Evolutionary conservation across 495 filamentous ascomycete genomes (phyloP), one percentile per base, ranked within the genome.

Genomic region (Neurospora sp.): DNA sequence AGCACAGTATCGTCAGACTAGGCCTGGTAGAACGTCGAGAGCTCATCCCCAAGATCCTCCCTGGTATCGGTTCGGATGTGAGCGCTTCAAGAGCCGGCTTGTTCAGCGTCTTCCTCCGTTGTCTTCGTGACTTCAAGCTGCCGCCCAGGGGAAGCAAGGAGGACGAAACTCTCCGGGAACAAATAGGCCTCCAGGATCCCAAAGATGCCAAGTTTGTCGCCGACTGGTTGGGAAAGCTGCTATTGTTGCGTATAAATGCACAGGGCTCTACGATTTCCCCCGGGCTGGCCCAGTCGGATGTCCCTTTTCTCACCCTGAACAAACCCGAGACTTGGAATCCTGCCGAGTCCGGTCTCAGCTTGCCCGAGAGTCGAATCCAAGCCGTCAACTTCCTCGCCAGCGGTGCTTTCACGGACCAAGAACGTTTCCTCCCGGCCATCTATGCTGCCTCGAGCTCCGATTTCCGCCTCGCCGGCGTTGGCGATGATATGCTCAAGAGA

Each of bases 401-500:
- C 78, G 93, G 93, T 14, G 91, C 93, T 18, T 98, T 98, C 80
- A 87, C 81, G 1, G 91, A 97, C 76, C 76, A 87, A 3, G 92
- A 97, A 76, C 86, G 91, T 20, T 93, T 96, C 76, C 79, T 97
- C n/a, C 91, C 94, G 7, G 90, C 92, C 20, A 81, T 99, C 18
- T 91, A 92, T 76, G 93, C 94, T 7, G 90, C 93, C 69, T 88
- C 92, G 0, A 94, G 96, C 81, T 75, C 90, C 1, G 95, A 97
- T 75, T 94, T 91, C 11, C 88, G 91, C 16, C 89, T 98, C 61
- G 90, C 92, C 11, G 90, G 91, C 14, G 82, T 92, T 59, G 95
- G 92, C 1, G 93, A 98, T 68, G 94, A 96, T 77, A 86, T 94
- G 41, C 78, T 97, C 40, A 98, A 97, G 80, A 85, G 94, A 72